These are phyloP conservation scores for Trichoderma polysporum DNA, from an alignment of 2,329 filamentous ascomycete genomes.

Conservation along the genomic window DNA sequence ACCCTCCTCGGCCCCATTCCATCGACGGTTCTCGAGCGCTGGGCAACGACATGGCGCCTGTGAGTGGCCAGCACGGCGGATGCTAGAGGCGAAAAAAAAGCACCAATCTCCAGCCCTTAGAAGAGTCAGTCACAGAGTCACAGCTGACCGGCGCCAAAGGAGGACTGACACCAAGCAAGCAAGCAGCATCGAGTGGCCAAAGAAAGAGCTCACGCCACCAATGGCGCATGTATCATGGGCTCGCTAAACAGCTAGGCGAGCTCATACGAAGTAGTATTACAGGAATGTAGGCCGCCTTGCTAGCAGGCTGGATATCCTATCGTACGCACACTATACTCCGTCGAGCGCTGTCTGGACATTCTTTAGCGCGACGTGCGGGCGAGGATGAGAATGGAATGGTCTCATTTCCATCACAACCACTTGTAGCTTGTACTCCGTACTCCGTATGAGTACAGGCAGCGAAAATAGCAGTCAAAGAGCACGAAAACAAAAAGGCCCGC, in stretches of 20 bases:
- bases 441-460: too few relatives aligned
- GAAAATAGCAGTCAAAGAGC: background rate
- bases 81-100: conserved; percentile 10
- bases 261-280: background rate
- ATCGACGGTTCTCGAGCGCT: conserved; percentile 16
- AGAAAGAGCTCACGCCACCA: conserved; percentile 13
- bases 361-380: conserved; percentile 14
- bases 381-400: conserved; percentile 4
- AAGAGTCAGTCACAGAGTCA: background rate
- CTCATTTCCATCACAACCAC: background rate
- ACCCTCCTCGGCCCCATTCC: background rate
- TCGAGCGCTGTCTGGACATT: background rate
- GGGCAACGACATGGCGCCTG: background rate
- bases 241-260: conserved; percentile 5
- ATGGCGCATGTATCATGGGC: background rate
- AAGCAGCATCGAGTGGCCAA: background rate
- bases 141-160: conserved; percentile 2
- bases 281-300: background rate
- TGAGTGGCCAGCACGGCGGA: background rate
- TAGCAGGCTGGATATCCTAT: background rate
- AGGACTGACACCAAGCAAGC: background rate
- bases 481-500: background rate
- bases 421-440: background rate
- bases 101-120: background rate
- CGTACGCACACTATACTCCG: background rate